Evolutionary conservation across 495 filamentous ascomycete species (phyloP), one percentile per base, ranked within the genome.

Genomic region (Hypoxylon rickii): DNA sequence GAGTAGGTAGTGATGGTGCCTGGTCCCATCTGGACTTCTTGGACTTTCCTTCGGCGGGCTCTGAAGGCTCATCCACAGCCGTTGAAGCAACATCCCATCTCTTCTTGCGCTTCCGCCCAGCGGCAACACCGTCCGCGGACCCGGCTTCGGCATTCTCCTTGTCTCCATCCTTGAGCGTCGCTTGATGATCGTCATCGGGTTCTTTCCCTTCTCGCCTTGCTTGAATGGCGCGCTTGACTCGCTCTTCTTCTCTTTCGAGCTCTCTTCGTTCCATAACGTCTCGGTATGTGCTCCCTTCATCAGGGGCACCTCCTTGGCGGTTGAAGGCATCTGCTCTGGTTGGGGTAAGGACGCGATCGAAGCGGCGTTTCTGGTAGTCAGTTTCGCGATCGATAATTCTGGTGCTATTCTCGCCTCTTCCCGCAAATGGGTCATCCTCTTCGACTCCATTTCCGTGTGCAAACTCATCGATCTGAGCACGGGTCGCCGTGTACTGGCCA

Each of bases 281-380:
- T 62, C 88, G 83, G 65, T 97, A 97, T 55, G 85, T 95, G 41
- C 77, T 72, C 3, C 79, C 80, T 51, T 83, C 79, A 52, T 80
- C 81, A 31, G 86, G 75, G 13, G 79, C 82, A 44, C 84, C 86
- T 21, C 82, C 85, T 62, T 90, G 81, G 41, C 82, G 70, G 67
- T 90, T 89, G 64, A 96, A 96, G 21, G 92, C 86, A 72, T 96
- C 92, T 48, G 88, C 92, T 69, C 91, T 83, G 7, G 89, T 93
- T 7, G 93, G 93, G 12, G 90, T 92, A 52, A 97, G 77, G 44
- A 85, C 88, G 39, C 94, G 90, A 64, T 94, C 83, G 66, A 93
- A 91, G 43, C 90, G 84, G 48, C 92, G 90, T 75, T 96, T 96
- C 73, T 99, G 95, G 67, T 99, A 99, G 67, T 97, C 93, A 49